Evolutionary conservation across 2,329 filamentous ascomycete species (phyloP), one percentile per base, ranked within the genome.

Genomic region (Rhytidhysteron rufulum): DNA sequence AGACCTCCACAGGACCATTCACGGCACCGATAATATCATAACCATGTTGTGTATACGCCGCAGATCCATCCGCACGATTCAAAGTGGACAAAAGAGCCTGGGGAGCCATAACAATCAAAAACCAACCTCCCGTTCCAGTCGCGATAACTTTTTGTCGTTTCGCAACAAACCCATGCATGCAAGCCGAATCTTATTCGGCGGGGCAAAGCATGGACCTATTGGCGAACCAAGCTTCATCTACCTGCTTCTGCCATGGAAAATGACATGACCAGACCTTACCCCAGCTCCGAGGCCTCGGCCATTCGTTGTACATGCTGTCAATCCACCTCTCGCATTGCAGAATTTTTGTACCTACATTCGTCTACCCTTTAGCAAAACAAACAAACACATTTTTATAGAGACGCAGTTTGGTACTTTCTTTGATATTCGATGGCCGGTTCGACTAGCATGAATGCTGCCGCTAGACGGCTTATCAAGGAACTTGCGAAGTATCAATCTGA

Each of bases 1-100:
- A 82, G 13, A 91, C 88, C 70, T 98, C 93, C 51, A 97, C 80
- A 13, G 93, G 93, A 0, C 91, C 93, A 67, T 95, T 97, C 51
- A 95, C 88, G 11, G 88, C 84, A 41, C 85, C 86, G 39, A 94
- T 79, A 49, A 97, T 78, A 32, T 83, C 84, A 66, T 89, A 95
- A 35, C 88, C 86, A 42, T 80, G 75, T 54, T 83, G 77, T 2
- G 85, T 80, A 62, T 88, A 89, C 8, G 80, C 84, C 9, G 86
- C 86, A 34, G 88, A 94, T 46, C 88, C 88, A 62, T 94, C 87
- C 19, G 86, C 78, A 46, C 83, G 83, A 44, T 80, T 74, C 3
- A 94, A 74, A 42, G 68, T 62, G 27, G 65, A 54, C 34, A 64
- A 49, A 34, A 53, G 47, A 22, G 60, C 57, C 48, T 58, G 48